These are phyloP conservation scores for Melaleuca quinquenervia DNA, from an alignment of 345 rosid genomes.

Conservation along the genomic window DNA sequence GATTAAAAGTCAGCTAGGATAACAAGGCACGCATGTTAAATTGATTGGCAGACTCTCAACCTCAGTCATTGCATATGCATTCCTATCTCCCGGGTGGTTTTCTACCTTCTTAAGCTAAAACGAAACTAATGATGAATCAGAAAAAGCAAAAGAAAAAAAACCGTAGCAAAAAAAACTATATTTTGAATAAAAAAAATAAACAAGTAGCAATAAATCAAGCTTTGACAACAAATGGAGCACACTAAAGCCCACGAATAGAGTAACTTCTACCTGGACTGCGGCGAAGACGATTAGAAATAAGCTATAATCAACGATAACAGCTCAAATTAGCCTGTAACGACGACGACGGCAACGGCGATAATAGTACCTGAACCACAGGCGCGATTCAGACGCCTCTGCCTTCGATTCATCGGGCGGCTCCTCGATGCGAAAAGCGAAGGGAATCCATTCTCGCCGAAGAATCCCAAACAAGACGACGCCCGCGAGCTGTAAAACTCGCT, in stretches of 20 bases:
- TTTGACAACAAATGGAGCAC: background rate
- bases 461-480: constrained; percentile 24
- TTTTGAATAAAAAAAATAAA: background rate
- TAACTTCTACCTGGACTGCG: background rate
- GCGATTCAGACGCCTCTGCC: constrained; percentile 30
- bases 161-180: background rate
- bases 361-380: constrained; percentile 24
- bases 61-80: background rate
- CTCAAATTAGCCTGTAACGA: background rate
- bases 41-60: background rate
- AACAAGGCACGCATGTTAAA: background rate
- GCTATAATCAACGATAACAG: background rate
- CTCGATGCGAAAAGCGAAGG: constrained; percentile 37
- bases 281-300: background rate
- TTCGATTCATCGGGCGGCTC: constrained; percentile 18
- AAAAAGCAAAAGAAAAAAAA: background rate
- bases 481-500: constrained; percentile 31
- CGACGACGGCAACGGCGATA: background rate
- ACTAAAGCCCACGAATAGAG: background rate
- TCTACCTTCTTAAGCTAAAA: background rate
- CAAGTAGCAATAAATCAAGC: background rate
- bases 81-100: background rate
- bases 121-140: background rate
- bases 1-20: background rate
- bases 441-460: constrained; percentile 11